Percentiles rank a stretch among this genome's conserved stretches.
phyloP scores from a whole-genome alignment of 2,329 filamentous ascomycete genomes.

The Cucurbitaria berberidis region DNA sequence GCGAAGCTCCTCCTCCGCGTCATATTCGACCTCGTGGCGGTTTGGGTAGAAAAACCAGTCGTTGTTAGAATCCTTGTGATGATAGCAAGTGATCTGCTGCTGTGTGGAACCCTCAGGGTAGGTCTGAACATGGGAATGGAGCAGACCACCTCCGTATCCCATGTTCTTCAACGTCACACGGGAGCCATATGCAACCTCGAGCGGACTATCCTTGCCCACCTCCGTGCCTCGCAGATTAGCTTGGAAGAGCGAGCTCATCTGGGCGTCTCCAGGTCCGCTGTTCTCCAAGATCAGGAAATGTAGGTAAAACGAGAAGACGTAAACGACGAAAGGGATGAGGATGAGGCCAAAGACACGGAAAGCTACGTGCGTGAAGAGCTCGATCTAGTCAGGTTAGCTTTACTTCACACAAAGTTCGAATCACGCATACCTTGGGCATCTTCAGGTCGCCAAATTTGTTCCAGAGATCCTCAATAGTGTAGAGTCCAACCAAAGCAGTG shows the following conservation, averaged over 20 bases:
- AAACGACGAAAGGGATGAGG: slow-evolving; percentile 84
- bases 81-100: slow-evolving; percentile 98
- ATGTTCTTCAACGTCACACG: slow-evolving; percentile 96
- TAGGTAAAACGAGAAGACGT: slow-evolving; percentile 92
- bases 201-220: slow-evolving; percentile 90
- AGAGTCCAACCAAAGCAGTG: slow-evolving; percentile 91
- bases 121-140: slow-evolving; percentile 95
- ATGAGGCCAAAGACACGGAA: slow-evolving; percentile 88
- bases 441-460: slow-evolving; percentile 94
- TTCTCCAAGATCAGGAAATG: slow-evolving; percentile 95
- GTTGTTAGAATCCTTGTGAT: slow-evolving; percentile 99
- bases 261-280: slow-evolving; percentile 95
- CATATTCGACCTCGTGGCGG: slow-evolving; percentile 74
- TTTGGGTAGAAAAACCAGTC: slow-evolving; percentile 99
- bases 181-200: slow-evolving; percentile 90
- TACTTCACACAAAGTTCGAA: not conserved
- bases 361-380: slow-evolving; percentile 76
- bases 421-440: slow-evolving; percentile 73
- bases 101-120: slow-evolving; percentile 92
- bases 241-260: slow-evolving; percentile 99
- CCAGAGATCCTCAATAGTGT: slow-evolving; percentile 97
- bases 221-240: slow-evolving; percentile 93
- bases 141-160: slow-evolving; percentile 95
- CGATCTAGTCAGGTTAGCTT: slow-evolving; percentile 53
- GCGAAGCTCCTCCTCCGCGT: slow-evolving; percentile 70